These are phyloP conservation scores for Prunus mongolica DNA, from an alignment of 306 rosid genomes.

Conservation along the genomic window DNA sequence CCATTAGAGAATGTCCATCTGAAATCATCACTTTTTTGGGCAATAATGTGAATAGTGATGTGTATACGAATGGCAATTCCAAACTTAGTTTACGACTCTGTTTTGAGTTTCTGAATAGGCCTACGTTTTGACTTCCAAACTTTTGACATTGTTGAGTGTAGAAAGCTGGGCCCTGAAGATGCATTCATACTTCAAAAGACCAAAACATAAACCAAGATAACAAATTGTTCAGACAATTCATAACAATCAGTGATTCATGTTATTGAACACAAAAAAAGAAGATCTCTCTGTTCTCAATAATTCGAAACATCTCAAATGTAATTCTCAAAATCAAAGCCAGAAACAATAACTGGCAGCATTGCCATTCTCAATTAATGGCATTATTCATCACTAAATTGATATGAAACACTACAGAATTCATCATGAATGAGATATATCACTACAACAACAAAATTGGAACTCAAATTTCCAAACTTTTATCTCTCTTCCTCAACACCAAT, in stretches of 20 bases:
- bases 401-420: neutral
- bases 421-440: neutral
- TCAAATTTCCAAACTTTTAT: neutral
- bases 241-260: neutral
- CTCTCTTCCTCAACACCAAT: neutral
- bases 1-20: neutral
- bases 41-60: neutral
- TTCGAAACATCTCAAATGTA: neutral
- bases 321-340: neutral
- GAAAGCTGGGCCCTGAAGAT: neutral
- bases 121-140: neutral
- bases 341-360: neutral
- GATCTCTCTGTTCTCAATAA: neutral
- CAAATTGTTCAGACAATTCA: neutral
- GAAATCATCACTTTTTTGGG: neutral
- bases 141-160: neutral
- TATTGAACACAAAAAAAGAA: neutral
- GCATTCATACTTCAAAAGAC: neutral
- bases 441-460: constrained; percentile 25
- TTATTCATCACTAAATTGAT: constrained; percentile 16
- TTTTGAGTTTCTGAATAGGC: neutral
- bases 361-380: constrained; percentile 26
- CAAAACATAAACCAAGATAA: neutral
- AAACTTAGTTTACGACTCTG: neutral
- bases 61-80: neutral